These are phyloP conservation scores for Cerrena zonata DNA, from an alignment of 1,284 basidiomycete species.

Conservation along the genomic window DNA sequence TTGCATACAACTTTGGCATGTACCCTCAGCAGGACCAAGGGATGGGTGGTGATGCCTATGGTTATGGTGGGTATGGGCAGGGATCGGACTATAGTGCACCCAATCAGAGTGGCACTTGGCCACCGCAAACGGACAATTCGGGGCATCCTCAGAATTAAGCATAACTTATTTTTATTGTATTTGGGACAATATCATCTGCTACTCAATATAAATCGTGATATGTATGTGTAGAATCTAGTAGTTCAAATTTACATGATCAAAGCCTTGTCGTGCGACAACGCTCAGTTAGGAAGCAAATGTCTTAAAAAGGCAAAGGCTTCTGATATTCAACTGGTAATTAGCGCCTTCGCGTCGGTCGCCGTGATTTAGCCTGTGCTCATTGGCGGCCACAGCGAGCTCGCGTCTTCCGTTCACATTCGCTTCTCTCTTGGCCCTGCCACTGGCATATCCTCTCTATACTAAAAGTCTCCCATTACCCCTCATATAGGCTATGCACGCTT, in stretches of 20 bases:
- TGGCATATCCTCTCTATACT: neutral
- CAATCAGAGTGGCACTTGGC: neutral
- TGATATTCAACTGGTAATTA: neutral
- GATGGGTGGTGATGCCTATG: neutral
- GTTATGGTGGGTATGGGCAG: slow-evolving; percentile 1
- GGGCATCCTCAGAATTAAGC: neutral
- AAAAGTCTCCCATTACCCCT: no score
- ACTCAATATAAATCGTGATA: no score
- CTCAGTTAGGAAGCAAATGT: no score
- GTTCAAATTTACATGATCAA: no score
- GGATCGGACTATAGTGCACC: neutral
- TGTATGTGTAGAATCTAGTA: no score
- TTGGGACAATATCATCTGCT: no score
- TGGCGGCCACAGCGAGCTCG: neutral
- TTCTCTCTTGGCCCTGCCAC: neutral
- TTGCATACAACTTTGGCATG: slow-evolving; percentile 39
- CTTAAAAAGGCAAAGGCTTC: neutral
- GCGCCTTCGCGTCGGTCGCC: neutral
- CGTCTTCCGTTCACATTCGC: neutral
- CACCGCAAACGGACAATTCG: neutral
- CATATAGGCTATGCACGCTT: neutral
- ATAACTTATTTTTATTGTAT: neutral
- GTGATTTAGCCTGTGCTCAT: neutral
- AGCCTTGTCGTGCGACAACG: no score
- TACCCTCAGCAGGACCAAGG: slow-evolving; percentile 12